A percentile compares a stretch with the other conserved stretches of the same genome.
Evolutionary conservation across 257 asterid genomes (phyloP).

Genomic region (Solanum habrochaites): DNA sequence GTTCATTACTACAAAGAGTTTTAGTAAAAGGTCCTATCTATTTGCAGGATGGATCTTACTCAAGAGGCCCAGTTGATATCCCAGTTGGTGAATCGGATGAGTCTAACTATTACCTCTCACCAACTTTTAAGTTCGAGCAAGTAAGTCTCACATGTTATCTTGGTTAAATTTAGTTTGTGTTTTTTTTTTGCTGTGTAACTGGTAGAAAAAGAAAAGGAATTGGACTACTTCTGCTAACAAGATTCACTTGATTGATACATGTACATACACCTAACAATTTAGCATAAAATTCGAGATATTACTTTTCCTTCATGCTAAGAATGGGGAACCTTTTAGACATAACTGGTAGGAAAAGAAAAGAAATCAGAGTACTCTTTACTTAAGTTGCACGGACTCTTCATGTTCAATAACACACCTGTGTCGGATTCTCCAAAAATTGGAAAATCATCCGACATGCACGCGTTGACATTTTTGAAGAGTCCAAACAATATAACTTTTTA

Average conservation of each 20-base stretch:
- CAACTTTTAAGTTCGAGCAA: conserved; percentile 90
- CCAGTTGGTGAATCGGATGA: conserved; percentile 60
- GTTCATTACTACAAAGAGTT: background rate
- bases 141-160: conserved; percentile 26
- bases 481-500: background rate
- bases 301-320: background rate
- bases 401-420: background rate
- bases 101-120: conserved; percentile 66
- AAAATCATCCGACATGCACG: background rate
- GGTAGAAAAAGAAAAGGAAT: background rate
- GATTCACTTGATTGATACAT: too few relatives aligned
- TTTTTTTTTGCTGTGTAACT: background rate
- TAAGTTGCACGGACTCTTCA: background rate
- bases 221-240: background rate
- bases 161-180: background rate
- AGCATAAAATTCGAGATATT: too few relatives aligned
- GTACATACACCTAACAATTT: too few relatives aligned
- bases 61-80: conserved; percentile 91
- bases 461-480: background rate
- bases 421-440: background rate
- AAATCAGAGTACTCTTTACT: background rate
- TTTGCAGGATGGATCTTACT: conserved; percentile 96
- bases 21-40: background rate
- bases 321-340: background rate
- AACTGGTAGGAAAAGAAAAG: background rate